These are phyloP conservation scores for Cubamyces lactineus DNA, from an alignment of 768 basidiomycete species.

Conservation along the genomic window DNA sequence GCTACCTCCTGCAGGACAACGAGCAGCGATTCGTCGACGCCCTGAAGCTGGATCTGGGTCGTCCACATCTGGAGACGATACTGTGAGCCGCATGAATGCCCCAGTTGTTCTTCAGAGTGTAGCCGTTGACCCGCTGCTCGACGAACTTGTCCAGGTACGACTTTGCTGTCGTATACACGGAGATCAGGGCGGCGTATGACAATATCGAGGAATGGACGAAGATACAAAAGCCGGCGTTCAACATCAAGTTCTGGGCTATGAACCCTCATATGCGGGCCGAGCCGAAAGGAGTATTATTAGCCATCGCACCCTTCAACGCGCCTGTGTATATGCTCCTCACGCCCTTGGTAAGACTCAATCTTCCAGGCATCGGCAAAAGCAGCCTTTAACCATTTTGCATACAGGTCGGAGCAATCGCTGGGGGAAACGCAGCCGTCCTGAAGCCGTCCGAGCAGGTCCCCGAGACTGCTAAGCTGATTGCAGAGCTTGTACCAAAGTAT, in stretches of 20 bases:
- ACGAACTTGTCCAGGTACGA: constrained; percentile 53
- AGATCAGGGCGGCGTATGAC: constrained; percentile 55
- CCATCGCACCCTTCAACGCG: constrained; percentile 78
- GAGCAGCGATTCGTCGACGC: constrained; percentile 59
- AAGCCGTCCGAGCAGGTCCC: constrained; percentile 79
- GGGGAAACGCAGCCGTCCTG: constrained; percentile 70
- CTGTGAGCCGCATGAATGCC: constrained; percentile 41
- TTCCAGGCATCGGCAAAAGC: background rate
- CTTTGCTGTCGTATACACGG: constrained; percentile 53
- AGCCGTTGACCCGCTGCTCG: constrained; percentile 35
- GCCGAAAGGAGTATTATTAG: constrained; percentile 73
- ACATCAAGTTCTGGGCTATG: constrained; percentile 58
- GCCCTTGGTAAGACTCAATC: constrained; percentile 52
- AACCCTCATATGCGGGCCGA: constrained; percentile 70
- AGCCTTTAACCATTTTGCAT: constrained; percentile 10
- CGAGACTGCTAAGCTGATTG: constrained; percentile 56
- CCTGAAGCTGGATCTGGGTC: constrained; percentile 62
- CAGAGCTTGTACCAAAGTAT: constrained; percentile 75
- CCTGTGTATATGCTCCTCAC: constrained; percentile 61
- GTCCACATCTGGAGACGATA: constrained; percentile 60
- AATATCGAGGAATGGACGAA: constrained; percentile 78
- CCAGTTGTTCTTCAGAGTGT: constrained; percentile 54
- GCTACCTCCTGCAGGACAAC: constrained; percentile 78
- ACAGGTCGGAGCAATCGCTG: constrained; percentile 67
- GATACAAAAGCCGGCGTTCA: constrained; percentile 59